Percentiles rank a stretch among this genome's conserved stretches.
Conservation (phyloP, 2,329 filamentous ascomycete species). For the Chaetomium strumarium region DNA sequence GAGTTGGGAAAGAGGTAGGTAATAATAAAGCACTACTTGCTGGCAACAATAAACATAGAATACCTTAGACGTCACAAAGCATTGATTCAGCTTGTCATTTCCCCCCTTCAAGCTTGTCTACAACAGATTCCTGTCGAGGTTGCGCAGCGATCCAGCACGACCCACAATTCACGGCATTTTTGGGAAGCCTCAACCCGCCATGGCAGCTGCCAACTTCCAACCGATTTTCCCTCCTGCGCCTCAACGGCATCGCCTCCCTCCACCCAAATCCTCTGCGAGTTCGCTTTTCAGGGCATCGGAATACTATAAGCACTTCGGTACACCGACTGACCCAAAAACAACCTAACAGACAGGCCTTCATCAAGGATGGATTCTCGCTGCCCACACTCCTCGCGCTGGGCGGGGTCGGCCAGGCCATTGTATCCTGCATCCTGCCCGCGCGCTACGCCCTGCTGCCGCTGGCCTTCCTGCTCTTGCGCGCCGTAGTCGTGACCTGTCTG, state of each 20-base stretch:
- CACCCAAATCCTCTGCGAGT: too few species aligned
- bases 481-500: conserved; percentile 28
- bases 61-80: too few species aligned
- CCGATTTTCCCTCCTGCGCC: neutral
- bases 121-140: too few species aligned
- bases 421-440: conserved; percentile 31
- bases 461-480: conserved; percentile 27
- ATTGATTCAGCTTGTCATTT: too few species aligned
- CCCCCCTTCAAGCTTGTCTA: too few species aligned
- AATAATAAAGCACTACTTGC: too few species aligned
- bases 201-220: neutral
- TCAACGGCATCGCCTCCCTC: neutral
- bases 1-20: too few species aligned
- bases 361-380: conserved; percentile 33
- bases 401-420: conserved; percentile 31
- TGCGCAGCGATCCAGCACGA: too few species aligned
- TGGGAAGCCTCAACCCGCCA: neutral
- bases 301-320: neutral
- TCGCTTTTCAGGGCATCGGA: too few species aligned
- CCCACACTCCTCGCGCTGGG: conserved; percentile 31
- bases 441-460: conserved; percentile 34
- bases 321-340: neutral
- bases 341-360: conserved; percentile 4
- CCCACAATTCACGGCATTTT: too few species aligned
- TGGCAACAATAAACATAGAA: too few species aligned